These are phyloP conservation scores for Pyrus betulifolia DNA, from an alignment of 306 rosid genomes.

Conservation along the genomic window DNA sequence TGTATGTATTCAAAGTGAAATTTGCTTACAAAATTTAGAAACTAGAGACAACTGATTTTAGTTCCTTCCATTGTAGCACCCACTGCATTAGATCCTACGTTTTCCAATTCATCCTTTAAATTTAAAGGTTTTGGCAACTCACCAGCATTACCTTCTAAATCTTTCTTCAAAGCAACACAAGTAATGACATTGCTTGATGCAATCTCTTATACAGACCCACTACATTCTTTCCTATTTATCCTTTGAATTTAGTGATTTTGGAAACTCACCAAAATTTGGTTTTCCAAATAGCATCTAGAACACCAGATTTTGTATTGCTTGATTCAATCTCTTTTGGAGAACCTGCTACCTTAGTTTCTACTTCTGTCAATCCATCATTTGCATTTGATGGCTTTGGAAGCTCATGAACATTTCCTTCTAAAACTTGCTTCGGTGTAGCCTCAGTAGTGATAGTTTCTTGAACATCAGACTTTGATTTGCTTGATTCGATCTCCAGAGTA, in stretches of 20 bases:
- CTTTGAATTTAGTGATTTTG: not conserved
- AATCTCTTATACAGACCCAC: not conserved
- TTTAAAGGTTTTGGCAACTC: constrained; percentile 29
- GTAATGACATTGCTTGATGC: not conserved
- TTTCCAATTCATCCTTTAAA: not conserved
- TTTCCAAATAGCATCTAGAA: not conserved
- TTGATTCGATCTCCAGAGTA: not conserved
- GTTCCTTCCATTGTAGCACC: not conserved
- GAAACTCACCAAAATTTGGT: not conserved
- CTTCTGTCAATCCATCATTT: not conserved
- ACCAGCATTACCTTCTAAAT: constrained; percentile 21
- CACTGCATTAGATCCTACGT: not conserved
- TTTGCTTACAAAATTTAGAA: not conserved
- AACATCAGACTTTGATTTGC: not conserved
- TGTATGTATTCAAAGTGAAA: not conserved
- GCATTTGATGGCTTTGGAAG: not conserved
- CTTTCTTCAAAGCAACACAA: constrained; percentile 19
- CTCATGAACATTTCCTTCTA: not conserved
- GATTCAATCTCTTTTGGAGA: not conserved
- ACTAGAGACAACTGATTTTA: not conserved
- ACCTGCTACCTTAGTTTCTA: not conserved
- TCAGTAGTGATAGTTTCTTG: not conserved
- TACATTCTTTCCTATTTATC: not conserved
- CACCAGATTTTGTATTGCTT: not conserved
- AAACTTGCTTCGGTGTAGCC: not conserved